phyloP scores from a whole-genome alignment of 2,329 filamentous ascomycete species.

The Exophiala sp. region DNA sequence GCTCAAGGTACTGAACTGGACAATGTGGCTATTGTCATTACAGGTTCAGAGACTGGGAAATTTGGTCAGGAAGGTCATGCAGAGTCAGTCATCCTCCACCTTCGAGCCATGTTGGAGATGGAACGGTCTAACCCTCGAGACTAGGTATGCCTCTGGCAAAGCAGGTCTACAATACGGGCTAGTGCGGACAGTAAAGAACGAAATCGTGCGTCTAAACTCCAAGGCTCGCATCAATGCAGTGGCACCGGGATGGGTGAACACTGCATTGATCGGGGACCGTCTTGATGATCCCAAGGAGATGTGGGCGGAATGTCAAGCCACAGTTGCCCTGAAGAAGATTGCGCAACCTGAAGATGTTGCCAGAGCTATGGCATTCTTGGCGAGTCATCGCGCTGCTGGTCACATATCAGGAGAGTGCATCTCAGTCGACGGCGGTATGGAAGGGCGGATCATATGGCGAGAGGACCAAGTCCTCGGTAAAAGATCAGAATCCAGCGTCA shows the following conservation, averaged over 20 bases:
- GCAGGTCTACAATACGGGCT: constrained; percentile 50
- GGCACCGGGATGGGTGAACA: constrained; percentile 46
- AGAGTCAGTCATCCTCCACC: constrained; percentile 31
- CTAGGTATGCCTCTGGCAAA: constrained; percentile 45
- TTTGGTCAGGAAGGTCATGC: constrained; percentile 48
- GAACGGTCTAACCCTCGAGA: not conserved
- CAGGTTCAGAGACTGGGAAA: constrained; percentile 48
- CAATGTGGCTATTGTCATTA: constrained; percentile 50
- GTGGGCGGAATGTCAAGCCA: constrained; percentile 48
- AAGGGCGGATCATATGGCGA: constrained; percentile 47
- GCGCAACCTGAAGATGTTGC: constrained; percentile 47
- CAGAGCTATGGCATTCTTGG: constrained; percentile 46
- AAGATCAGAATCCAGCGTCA: constrained; percentile 1
- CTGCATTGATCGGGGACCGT: constrained; percentile 44
- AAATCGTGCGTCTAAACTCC: constrained; percentile 48
- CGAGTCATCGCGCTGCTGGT: constrained; percentile 47
- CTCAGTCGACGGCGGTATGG: constrained; percentile 48
- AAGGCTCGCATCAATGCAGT: constrained; percentile 51
- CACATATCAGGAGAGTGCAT: constrained; percentile 52
- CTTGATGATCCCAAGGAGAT: constrained; percentile 47
- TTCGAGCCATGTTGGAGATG: not conserved
- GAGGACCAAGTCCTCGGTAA: constrained; percentile 37
- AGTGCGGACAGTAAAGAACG: constrained; percentile 49
- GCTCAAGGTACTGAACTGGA: constrained; percentile 37
- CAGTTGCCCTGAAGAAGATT: constrained; percentile 45